phyloP scores from a whole-genome alignment of 192 early-diverging fungal species.

The Kappamyces sp. region DNA sequence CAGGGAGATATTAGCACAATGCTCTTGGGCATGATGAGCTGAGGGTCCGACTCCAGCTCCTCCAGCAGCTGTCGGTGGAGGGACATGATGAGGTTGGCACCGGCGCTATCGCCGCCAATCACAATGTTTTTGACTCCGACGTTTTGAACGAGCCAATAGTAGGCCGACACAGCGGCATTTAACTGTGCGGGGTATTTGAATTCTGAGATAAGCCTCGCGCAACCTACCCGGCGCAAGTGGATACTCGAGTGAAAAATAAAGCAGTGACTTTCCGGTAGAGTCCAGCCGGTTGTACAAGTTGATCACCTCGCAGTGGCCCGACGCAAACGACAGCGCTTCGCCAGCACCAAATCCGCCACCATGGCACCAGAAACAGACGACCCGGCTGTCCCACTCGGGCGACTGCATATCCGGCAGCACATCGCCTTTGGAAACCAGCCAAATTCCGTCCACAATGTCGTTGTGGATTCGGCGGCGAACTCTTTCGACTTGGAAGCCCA shows the following conservation, averaged over 20 bases:
- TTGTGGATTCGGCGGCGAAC: not conserved
- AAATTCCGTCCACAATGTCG: constrained; percentile 2
- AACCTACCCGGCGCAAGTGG: constrained; percentile 18
- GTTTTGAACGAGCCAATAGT: constrained; percentile 21
- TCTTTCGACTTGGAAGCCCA: constrained; percentile 8
- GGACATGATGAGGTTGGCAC: constrained; percentile 22
- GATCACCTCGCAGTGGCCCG: constrained; percentile 2
- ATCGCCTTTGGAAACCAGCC: constrained; percentile 4
- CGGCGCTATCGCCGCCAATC: constrained; percentile 31
- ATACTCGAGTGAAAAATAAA: constrained; percentile 25
- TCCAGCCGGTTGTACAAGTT: constrained; percentile 10
- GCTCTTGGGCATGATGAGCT: constrained; percentile 6
- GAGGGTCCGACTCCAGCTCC: not conserved
- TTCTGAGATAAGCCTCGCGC: not conserved
- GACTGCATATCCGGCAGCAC: constrained; percentile 1
- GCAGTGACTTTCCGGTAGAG: not conserved
- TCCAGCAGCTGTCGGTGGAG: constrained; percentile 15
- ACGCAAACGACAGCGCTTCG: not conserved
- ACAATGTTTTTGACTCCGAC: constrained; percentile 18
- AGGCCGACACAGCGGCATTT: constrained; percentile 17
- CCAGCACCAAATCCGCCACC: constrained; percentile 16
- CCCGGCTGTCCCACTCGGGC: constrained; percentile 4
- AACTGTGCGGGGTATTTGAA: constrained; percentile 16
- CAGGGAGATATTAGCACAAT: constrained; percentile 20
- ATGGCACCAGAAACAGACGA: constrained; percentile 11